Evolutionary conservation across 2,329 filamentous ascomycete species (phyloP).

Genomic region (Colletotrichum sp.): DNA sequence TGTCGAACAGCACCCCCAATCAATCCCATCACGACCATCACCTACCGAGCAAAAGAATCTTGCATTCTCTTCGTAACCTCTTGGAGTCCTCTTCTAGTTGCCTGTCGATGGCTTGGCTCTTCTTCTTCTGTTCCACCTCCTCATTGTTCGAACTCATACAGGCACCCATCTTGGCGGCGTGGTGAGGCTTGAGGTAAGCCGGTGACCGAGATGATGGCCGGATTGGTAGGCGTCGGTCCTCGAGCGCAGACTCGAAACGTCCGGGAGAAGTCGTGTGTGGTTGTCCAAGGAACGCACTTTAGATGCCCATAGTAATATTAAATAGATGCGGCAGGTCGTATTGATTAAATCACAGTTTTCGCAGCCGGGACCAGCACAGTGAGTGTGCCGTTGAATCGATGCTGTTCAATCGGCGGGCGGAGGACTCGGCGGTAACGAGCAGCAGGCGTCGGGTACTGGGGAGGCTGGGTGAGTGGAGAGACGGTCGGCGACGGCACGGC

Average conservation of each 20-base stretch:
- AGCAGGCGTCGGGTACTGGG: background rate
- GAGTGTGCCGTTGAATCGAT: background rate
- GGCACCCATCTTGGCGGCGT: constrained; percentile 74
- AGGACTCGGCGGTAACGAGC: constrained; percentile 3
- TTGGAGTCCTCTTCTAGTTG: constrained; percentile 93
- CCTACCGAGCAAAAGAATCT: constrained; percentile 93
- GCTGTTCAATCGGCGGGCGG: background rate
- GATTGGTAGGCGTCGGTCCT: background rate
- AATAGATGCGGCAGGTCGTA: no score
- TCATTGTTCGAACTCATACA: constrained; percentile 91
- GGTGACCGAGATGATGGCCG: background rate
- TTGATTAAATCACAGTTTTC: background rate
- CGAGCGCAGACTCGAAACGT: background rate
- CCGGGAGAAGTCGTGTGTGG: background rate
- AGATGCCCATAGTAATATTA: constrained; percentile 20
- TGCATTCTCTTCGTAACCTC: constrained; percentile 95
- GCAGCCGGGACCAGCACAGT: background rate
- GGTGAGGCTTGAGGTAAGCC: background rate
- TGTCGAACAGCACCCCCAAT: background rate
- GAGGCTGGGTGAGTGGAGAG: background rate
- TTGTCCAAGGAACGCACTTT: background rate
- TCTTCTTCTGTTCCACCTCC: constrained; percentile 92
- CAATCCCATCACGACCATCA: background rate
- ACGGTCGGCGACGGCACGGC: background rate
- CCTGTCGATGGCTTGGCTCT: constrained; percentile 94